Conservation (phyloP, 2,329 filamentous ascomycete genomes). For the Westerdykella sp. region DNA sequence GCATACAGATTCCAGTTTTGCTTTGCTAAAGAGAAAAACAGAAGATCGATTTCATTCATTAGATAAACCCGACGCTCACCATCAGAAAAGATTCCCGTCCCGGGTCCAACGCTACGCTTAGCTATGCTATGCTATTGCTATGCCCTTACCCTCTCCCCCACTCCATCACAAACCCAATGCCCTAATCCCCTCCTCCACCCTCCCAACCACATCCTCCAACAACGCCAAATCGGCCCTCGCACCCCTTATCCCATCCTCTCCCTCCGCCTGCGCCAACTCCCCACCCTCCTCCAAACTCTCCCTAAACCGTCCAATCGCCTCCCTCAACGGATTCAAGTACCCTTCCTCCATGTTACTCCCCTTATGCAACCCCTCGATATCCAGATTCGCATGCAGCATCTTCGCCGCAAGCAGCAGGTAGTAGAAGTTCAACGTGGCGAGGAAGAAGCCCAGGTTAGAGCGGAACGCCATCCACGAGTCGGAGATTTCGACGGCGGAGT, state of each 20-base stretch:
- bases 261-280: slow-evolving; percentile 32
- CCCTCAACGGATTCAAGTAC: slow-evolving; percentile 41
- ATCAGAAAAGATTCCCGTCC: no score
- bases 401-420: slow-evolving; percentile 50
- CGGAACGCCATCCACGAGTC: slow-evolving; percentile 43
- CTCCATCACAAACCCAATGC: not conserved
- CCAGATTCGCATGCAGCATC: slow-evolving; percentile 43
- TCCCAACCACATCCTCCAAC: slow-evolving; percentile 30
- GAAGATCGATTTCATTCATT: no score
- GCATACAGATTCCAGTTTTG: no score
- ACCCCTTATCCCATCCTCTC: slow-evolving; percentile 26
- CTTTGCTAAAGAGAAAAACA: no score
- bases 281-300: slow-evolving; percentile 32
- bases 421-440: slow-evolving; percentile 54
- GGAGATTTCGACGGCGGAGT: slow-evolving; percentile 13
- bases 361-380: slow-evolving; percentile 41
- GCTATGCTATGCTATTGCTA: no score
- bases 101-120: no score
- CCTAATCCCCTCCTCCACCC: slow-evolving; percentile 12
- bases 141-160: no score
- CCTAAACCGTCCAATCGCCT: slow-evolving; percentile 32
- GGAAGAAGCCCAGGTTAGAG: slow-evolving; percentile 49
- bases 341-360: slow-evolving; percentile 36
- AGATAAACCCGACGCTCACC: no score
- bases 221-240: slow-evolving; percentile 32